Conservation (phyloP, 371 early-diverging fungal species). For the Mucor racemosus region DNA sequence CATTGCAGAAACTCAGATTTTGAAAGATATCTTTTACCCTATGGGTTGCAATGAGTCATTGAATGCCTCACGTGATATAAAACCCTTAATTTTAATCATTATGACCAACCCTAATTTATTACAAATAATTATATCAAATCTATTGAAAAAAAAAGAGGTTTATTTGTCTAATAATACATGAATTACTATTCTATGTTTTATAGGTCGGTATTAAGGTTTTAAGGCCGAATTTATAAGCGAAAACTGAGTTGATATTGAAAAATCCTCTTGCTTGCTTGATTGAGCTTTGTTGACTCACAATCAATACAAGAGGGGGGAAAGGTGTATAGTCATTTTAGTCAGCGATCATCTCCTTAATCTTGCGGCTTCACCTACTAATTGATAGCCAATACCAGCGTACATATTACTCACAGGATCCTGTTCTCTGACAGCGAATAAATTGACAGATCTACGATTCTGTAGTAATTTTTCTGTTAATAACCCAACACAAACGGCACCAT, state of each 20-base stretch:
- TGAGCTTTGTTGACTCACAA: not conserved
- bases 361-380: conserved; percentile 4
- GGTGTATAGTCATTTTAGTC: not conserved
- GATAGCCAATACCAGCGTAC: conserved; percentile 17
- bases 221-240: not conserved
- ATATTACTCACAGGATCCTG: conserved; percentile 10
- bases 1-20: not conserved
- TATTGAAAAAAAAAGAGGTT: not conserved
- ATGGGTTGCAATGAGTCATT: conserved; percentile 12
- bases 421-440: conserved; percentile 6
- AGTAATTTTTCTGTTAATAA: conserved; percentile 15
- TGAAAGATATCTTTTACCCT: not conserved
- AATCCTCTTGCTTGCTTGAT: not conserved
- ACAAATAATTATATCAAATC: not conserved
- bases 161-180: not conserved
- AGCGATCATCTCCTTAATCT: not conserved
- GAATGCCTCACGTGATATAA: not conserved
- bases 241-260: not conserved
- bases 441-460: conserved; percentile 13
- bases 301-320: not conserved
- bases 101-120: not conserved
- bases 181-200: not conserved
- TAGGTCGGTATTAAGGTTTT: not conserved
- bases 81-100: not conserved
- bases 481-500: conserved; percentile 17